Conservation (phyloP, 768 basidiomycete species). For the Kwoniella shandongensis region DNA sequence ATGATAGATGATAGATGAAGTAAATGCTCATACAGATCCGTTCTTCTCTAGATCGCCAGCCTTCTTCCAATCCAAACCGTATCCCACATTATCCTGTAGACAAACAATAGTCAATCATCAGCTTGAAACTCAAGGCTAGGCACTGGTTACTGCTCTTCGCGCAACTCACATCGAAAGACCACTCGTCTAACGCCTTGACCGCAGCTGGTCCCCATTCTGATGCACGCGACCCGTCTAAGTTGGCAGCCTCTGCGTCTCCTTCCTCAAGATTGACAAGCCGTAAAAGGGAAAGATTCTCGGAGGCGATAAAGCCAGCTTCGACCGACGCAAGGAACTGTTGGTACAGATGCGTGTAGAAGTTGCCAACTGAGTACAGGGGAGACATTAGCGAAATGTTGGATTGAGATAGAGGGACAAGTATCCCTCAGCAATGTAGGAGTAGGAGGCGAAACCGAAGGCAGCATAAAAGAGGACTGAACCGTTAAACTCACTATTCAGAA, state of each 20-base stretch:
- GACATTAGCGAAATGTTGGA: conserved; percentile 5
- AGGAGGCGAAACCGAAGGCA: background rate
- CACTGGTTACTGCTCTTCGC: background rate
- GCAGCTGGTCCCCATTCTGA: conserved; percentile 48
- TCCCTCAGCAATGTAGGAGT: too few species aligned
- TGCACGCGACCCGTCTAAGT: conserved; percentile 24
- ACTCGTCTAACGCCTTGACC: conserved; percentile 42
- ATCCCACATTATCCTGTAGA: conserved; percentile 34
- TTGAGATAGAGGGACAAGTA: background rate
- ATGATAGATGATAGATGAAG: background rate
- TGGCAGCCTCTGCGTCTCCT: conserved; percentile 24
- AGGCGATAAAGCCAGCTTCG: conserved; percentile 71
- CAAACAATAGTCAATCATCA: background rate
- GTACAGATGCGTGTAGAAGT: conserved; percentile 80
- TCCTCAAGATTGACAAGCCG: conserved; percentile 64
- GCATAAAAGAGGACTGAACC: background rate
- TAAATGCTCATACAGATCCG: conserved; percentile 20
- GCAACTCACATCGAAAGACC: conserved; percentile 42
- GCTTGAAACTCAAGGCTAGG: too few species aligned
- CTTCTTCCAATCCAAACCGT: conserved; percentile 38
- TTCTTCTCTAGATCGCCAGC: conserved; percentile 5
- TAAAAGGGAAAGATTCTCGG: conserved; percentile 64
- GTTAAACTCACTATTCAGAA: conserved; percentile 67
- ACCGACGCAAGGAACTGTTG: conserved; percentile 68
- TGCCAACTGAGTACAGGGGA: conserved; percentile 57